Evolutionary conservation across 352 stramenopile species (phyloP).

Genomic region (Phytophthora sp.): DNA sequence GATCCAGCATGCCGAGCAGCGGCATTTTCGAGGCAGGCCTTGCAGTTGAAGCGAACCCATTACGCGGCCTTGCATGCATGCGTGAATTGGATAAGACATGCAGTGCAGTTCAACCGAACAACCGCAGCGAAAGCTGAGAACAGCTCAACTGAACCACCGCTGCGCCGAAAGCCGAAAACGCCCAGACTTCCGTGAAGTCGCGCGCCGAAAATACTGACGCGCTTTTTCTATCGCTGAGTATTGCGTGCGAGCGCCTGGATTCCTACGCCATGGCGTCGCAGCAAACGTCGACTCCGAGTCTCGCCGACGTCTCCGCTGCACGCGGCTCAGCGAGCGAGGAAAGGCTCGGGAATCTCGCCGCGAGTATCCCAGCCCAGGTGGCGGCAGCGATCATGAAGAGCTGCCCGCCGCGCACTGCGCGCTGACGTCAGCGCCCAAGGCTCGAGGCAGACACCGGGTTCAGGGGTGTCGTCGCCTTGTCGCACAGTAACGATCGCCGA

Average conservation of each 20-base stretch:
- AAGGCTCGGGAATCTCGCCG: not conserved
- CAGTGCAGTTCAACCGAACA: slow-evolving; percentile 15
- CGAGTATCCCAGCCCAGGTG: slow-evolving; percentile 1
- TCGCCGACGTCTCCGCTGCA: too few species aligned
- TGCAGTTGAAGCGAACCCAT: not conserved
- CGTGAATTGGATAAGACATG: not conserved
- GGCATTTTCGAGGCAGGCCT: not conserved
- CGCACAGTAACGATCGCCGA: not conserved
- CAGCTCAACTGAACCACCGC: slow-evolving; percentile 9
- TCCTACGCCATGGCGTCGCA: too few species aligned
- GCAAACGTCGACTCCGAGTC: too few species aligned
- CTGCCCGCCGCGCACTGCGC: too few species aligned
- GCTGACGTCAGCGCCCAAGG: too few species aligned
- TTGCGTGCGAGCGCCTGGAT: too few species aligned
- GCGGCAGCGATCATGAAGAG: slow-evolving; percentile 19
- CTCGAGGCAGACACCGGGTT: too few species aligned
- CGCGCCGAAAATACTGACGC: slow-evolving; percentile 3
- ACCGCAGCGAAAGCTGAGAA: not conserved
- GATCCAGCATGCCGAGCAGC: too few species aligned
- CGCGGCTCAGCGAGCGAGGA: not conserved
- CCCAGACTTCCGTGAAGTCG: not conserved
- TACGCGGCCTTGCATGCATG: too few species aligned
- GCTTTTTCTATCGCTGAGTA: slow-evolving; percentile 4
- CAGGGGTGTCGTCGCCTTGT: too few species aligned
- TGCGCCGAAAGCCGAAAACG: not conserved